Conservation (phyloP, 78 protist genomes). For the Bodo saltans region DNA sequence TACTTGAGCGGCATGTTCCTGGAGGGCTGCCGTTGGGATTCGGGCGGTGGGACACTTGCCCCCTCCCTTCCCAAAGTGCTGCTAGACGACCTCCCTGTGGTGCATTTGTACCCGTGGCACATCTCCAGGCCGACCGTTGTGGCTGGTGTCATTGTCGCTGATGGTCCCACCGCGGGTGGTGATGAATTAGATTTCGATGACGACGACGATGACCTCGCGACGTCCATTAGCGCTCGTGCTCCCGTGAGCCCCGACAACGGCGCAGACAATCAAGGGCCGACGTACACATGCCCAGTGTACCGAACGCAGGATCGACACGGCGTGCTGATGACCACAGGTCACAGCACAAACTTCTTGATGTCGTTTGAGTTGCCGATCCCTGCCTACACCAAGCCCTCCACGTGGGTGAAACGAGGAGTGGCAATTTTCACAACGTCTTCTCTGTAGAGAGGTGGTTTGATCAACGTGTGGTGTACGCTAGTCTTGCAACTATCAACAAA, state of each 20-base stretch:
- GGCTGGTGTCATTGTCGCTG: slow-evolving; percentile 14
- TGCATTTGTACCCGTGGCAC: slow-evolving; percentile 20
- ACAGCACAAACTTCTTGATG: slow-evolving; percentile 60
- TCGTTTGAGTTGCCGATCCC: slow-evolving; percentile 33
- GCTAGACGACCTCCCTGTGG: too few relatives aligned
- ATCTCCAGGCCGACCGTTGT: slow-evolving; percentile 47
- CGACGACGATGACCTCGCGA: not conserved
- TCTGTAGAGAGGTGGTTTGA: too few relatives aligned
- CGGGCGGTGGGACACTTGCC: not conserved
- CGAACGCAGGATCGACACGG: slow-evolving; percentile 62
- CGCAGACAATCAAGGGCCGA: too few relatives aligned
- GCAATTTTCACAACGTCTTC: too few relatives aligned
- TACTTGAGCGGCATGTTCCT: slow-evolving; percentile 56
- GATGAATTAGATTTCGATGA: too few relatives aligned
- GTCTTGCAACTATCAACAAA: too few relatives aligned
- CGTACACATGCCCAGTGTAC: slow-evolving; percentile 68
- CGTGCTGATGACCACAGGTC: slow-evolving; percentile 71
- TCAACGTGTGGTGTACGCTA: too few relatives aligned
- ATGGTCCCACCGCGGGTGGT: not conserved
- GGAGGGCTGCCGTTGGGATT: slow-evolving; percentile 69
- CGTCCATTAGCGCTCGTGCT: slow-evolving; percentile 10
- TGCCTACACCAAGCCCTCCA: too few relatives aligned
- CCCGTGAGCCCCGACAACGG: too few relatives aligned
- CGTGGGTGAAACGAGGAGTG: too few relatives aligned
- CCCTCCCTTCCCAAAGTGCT: too few relatives aligned